These are phyloP conservation scores for Flaveria floridana DNA, from an alignment of 140 eudicot species.

Conservation along the genomic window DNA sequence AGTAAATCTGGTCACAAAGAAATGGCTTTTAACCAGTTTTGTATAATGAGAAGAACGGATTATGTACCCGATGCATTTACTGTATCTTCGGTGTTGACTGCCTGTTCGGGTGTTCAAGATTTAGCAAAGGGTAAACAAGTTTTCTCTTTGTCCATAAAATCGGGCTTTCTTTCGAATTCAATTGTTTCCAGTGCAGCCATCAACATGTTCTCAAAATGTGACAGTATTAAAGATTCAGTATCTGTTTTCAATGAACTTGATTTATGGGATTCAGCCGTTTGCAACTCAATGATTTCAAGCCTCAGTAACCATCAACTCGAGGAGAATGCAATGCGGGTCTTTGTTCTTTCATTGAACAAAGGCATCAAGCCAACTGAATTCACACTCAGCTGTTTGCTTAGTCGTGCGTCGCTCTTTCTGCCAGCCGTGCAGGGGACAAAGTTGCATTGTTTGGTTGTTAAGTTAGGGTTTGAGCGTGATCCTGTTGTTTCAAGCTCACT, in stretches of 20 bases:
- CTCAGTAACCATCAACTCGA: conserved; percentile 44
- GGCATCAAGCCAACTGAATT: conserved; percentile 57
- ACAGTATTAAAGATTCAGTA: conserved; percentile 49
- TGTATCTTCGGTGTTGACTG: conserved; percentile 46
- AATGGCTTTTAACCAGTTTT: conserved; percentile 45
- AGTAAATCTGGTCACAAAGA: conserved; percentile 48
- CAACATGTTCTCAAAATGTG: conserved; percentile 80
- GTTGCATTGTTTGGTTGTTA: conserved; percentile 62
- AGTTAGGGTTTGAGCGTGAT: conserved; percentile 59
- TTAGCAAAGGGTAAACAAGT: conserved; percentile 55
- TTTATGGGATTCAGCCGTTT: conserved; percentile 57
- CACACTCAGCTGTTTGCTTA: conserved; percentile 59
- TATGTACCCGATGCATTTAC: conserved; percentile 55
- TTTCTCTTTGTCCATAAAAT: conserved; percentile 46
- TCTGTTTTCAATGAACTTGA: conserved; percentile 44
- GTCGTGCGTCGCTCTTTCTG: conserved; percentile 43
- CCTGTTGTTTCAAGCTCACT: conserved; percentile 61
- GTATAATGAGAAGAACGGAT: conserved; percentile 40
- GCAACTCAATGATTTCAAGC: conserved; percentile 76
- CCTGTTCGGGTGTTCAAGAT: conserved; percentile 56
- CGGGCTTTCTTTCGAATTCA: conserved; percentile 57
- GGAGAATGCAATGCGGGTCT: conserved; percentile 58
- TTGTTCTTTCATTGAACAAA: conserved; percentile 37
- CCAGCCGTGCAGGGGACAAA: conserved; percentile 56
- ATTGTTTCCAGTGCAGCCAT: conserved; percentile 72